Evolutionary conservation across 2,329 filamentous ascomycete species (phyloP), one percentile per base, ranked within the genome.

Genomic region (Aspergillus sp.): DNA sequence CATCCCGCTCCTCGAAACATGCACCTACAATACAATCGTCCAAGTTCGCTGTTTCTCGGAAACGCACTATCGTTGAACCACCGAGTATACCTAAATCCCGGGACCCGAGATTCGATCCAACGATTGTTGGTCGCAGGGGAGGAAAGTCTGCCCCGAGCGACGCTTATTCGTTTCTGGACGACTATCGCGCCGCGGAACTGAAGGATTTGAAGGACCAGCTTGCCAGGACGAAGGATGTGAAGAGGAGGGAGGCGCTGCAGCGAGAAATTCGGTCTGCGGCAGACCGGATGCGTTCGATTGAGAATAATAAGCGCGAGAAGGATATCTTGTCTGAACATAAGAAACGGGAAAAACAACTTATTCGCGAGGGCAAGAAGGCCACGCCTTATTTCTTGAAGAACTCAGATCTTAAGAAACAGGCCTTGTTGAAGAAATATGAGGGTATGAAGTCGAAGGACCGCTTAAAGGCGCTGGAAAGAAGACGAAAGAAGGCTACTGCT

Each of bases 351-450:
- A 92, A 91, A 78, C 89, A 93, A 73, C 78, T 90, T 60, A 87
- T 98, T 52, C 87, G 87, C 67, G 85, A 96, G 78, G 95, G 95
- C 60, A 97, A 97, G 85, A 80, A 79, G 70, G 72, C 69, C 51
- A 86, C 84, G 72, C 93, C 95, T 0, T 99, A 92, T 78, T 98
- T 91, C 76, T 79, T 98, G 68, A 99, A 99, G 85, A 88, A 88
- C 79, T 87, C 87, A 70, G 93, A 97, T 77, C 85, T 95, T 81
- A 96, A 95, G 87, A 91, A 93, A 81, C 81, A 88, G 75, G 81
- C 92, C 56, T 79, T 97, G 61, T 81, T 90, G 70, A 88, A 95
- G 67, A 86, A 89, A 72, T 97, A 90, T 76, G 84, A 88, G 66
- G 84, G 85, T 59, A 89, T 98, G 88, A 95, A 90, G 76, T 89